Evolutionary conservation across 371 early-diverging fungal genomes (phyloP).

Genomic region (Lichtheimia corymbifera): DNA sequence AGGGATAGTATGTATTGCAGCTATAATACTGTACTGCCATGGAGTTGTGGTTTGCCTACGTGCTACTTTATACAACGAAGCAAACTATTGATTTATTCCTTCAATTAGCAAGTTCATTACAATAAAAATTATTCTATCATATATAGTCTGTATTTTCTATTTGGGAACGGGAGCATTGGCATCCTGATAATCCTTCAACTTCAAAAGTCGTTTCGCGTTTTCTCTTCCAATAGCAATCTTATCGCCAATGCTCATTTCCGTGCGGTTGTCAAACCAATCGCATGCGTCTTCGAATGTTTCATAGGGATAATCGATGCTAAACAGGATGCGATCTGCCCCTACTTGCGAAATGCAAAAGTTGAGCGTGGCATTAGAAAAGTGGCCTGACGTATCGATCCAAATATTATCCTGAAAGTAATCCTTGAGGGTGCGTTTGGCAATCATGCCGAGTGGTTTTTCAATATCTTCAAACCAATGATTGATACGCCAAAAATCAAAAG

Average conservation of each 20-base stretch:
- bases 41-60: no score
- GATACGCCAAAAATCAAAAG: slow-evolving; percentile 12
- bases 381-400: slow-evolving; percentile 16
- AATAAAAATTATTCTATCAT: not conserved
- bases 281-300: slow-evolving; percentile 8
- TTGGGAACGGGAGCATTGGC: slow-evolving; percentile 8
- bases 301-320: slow-evolving; percentile 18
- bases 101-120: not conserved
- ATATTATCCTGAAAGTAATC: slow-evolving; percentile 14
- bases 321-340: slow-evolving; percentile 16
- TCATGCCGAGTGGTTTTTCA: slow-evolving; percentile 9
- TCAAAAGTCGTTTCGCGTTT: slow-evolving; percentile 8
- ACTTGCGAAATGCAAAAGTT: slow-evolving; percentile 8
- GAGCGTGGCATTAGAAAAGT: slow-evolving; percentile 14
- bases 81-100: no score
- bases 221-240: slow-evolving; percentile 7
- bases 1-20: no score
- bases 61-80: no score
- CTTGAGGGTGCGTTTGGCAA: not conserved
- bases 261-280: slow-evolving; percentile 4
- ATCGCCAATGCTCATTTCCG: not conserved
- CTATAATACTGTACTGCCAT: no score
- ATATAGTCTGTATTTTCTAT: not conserved
- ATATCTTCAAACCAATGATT: slow-evolving; percentile 11
- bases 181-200: slow-evolving; percentile 8